Conservation (phyloP, 768 basidiomycete genomes). For the Glaciozyma antarctica region DNA sequence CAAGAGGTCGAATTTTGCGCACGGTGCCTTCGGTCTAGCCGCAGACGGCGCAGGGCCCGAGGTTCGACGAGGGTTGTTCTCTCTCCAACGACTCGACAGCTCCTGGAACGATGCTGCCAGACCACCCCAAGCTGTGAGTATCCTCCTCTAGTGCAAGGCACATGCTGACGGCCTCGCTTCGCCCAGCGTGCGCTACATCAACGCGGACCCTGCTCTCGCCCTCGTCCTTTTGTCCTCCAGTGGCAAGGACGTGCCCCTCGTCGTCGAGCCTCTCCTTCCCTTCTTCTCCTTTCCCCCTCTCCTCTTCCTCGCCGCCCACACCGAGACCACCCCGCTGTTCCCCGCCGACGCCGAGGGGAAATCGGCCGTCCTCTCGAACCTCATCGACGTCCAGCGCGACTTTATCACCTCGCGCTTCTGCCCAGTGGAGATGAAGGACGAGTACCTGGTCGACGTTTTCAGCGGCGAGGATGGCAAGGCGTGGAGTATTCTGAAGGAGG, state of each 20-base stretch:
- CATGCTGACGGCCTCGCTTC: background rate
- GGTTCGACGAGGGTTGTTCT: too few species aligned
- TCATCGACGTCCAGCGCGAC: conserved; percentile 12
- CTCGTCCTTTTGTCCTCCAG: background rate
- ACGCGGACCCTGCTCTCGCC: background rate
- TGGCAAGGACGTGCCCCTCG: background rate
- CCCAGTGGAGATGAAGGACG: background rate
- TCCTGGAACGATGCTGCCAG: background rate
- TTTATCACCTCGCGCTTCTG: background rate
- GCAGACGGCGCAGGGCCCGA: too few species aligned
- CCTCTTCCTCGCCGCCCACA: background rate
- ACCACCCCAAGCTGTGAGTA: conserved; percentile 6
- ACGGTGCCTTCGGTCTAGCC: too few species aligned
- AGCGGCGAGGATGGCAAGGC: background rate
- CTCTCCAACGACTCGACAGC: too few species aligned
- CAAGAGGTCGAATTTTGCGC: too few species aligned
- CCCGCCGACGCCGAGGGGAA: background rate
- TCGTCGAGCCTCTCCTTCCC: conserved; percentile 1
- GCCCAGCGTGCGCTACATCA: conserved; percentile 3
- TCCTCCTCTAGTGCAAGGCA: background rate
- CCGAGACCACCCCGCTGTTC: background rate
- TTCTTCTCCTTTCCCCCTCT: conserved; percentile 7
- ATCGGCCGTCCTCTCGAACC: background rate
- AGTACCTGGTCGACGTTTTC: conserved; percentile 10
- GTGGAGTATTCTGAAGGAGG: background rate